Evolutionary conservation across 495 filamentous ascomycete genomes (phyloP), one percentile per base, ranked within the genome.

Genomic region (Apiosordaria backusii): DNA sequence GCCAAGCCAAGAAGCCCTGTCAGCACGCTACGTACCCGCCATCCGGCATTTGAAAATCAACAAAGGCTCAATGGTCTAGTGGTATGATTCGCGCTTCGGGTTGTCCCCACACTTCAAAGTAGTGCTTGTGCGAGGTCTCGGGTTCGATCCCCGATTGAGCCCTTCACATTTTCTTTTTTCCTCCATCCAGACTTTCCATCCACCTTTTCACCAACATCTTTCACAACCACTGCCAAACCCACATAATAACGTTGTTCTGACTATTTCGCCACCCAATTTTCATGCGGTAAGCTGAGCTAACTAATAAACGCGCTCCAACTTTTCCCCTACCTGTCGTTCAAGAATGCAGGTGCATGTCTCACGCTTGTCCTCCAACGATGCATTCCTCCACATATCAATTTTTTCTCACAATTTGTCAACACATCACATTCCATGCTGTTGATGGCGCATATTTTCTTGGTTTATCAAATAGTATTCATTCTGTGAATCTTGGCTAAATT

Each of bases 11-110:
- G 0, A 45, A 2, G 0, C 35, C 7, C 7, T 29, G 4, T 1
- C 0, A 18, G 35, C 13, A 7, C 13, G 35, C 16, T 45, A 45
- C 35, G 13, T 45, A 45, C 35, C 10, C 35, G 16, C 3, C 0
- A 45, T 23, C 52, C 52, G 52, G 0, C 4, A 0, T 0, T 21
- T 21, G 4, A 19, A 13, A 55, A 55, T 18, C 52, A 55, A 19
- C n/a, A 55, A 19, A n/a, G 66, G 62, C 62, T 62, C 57, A 40
- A 45, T 65, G 62, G 62, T 68, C 62, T 65, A 68, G 66, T 65
- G 66, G 66, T 68, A 68, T 68, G 66, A 68, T 68, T 68, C 66
- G 62, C 23, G 66, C 66, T 68, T 68, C 66, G 66, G 66, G 66
- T 35, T 25, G 5, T 63, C 13, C 53, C 29, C 50, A 61, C 50